Conservation (phyloP, 139 green algal species). For the Deuterostichococcus epilithicus region DNA sequence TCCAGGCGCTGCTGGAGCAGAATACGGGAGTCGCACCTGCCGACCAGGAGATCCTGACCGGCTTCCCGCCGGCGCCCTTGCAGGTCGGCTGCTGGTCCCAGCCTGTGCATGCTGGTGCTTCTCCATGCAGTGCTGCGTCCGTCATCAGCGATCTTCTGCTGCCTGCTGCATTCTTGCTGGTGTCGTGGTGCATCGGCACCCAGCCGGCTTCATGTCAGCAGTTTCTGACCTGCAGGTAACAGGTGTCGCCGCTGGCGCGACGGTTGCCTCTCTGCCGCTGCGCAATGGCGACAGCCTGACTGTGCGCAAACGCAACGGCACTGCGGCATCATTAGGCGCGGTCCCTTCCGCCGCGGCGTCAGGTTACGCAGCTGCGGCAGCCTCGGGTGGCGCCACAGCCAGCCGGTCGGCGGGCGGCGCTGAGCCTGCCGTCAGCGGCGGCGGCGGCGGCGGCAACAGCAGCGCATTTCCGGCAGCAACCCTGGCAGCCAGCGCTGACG, state of each 20-base stretch:
- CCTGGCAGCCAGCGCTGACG: not conserved
- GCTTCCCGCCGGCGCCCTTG: conserved; percentile 60
- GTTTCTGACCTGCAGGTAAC: not conserved
- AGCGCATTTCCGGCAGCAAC: not conserved
- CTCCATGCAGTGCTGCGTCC: too few relatives aligned
- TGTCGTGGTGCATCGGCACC: too few relatives aligned
- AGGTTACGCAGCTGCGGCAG: too few relatives aligned
- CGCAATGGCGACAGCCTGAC: conserved; percentile 54
- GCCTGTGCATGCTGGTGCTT: not conserved
- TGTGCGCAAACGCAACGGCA: conserved; percentile 32
- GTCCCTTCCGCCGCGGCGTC: too few relatives aligned
- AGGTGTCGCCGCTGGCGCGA: not conserved
- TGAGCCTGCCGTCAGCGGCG: not conserved
- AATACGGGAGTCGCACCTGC: conserved; percentile 34
- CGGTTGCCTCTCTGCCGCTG: conserved; percentile 29
- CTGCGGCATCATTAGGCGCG: too few relatives aligned
- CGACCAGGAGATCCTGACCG: conserved; percentile 52
- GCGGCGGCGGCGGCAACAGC: not conserved
- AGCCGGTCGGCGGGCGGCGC: too few relatives aligned
- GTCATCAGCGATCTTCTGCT: too few relatives aligned
- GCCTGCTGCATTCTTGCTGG: too few relatives aligned
- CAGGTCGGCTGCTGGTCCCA: conserved; percentile 11
- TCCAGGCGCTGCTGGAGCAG: conserved; percentile 40
- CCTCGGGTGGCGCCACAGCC: too few relatives aligned
- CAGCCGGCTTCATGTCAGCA: too few relatives aligned